Conservation (phyloP, 495 filamentous ascomycete species). For the Penicillium samsonianum region DNA sequence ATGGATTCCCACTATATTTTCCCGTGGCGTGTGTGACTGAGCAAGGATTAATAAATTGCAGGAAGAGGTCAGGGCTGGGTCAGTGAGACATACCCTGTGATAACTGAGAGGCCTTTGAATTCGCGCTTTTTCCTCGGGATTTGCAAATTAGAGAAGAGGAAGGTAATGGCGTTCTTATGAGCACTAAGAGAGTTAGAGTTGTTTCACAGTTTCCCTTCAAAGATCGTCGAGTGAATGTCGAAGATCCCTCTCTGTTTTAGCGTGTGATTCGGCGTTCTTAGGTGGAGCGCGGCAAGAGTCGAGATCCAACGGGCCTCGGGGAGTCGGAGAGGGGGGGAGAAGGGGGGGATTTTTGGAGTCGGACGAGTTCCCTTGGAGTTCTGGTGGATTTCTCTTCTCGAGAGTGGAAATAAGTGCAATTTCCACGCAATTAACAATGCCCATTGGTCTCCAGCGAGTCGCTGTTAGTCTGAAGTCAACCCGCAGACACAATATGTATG, state of each 20-base stretch:
- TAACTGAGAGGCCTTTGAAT: not conserved
- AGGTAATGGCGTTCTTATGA: not conserved
- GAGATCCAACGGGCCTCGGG: slow-evolving; percentile 15
- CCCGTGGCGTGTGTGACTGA: not conserved
- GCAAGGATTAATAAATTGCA: slow-evolving; percentile 9
- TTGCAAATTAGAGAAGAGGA: not conserved
- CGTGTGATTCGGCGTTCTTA: slow-evolving; percentile 24
- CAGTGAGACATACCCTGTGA: not conserved
- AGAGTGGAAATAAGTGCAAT: not conserved
- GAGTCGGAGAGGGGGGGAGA: not conserved
- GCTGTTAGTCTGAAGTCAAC: not conserved
- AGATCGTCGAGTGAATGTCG: slow-evolving; percentile 19
- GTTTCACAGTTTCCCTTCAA: slow-evolving; percentile 9
- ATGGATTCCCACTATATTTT: not conserved
- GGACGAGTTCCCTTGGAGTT: not conserved
- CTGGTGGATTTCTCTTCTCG: not conserved
- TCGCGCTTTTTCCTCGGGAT: not conserved
- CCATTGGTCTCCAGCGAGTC: no score
- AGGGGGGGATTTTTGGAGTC: not conserved
- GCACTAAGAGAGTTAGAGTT: not conserved
- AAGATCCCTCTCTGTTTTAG: slow-evolving; percentile 23
- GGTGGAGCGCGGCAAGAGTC: slow-evolving; percentile 26
- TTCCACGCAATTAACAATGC: not conserved
- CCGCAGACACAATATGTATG: not conserved
- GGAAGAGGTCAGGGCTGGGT: not conserved